Evolutionary conservation across 148 eudicot species (phyloP), one percentile per base, ranked within the genome.

Genomic region (Rhododendron henanense): DNA sequence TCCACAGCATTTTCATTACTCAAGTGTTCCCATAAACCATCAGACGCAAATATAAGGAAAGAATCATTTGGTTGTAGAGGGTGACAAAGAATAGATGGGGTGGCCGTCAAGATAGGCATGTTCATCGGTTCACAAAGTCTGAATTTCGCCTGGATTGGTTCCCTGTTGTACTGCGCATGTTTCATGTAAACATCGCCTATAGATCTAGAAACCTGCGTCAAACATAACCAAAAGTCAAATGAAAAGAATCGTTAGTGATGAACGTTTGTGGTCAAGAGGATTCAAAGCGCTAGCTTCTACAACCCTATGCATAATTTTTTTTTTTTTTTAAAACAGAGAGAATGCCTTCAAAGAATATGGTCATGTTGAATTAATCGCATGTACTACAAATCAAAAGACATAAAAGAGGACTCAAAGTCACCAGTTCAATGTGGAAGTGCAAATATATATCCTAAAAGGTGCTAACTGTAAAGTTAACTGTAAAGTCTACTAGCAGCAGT

Each of bases 1-100:
- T 94, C 95, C 87, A 94, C 97, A 82, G 97, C 97, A 57, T 89
- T 90, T 90, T 94, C 93, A 86, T 94, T 94, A 81, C 88, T 89
- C 92, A 94, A 85, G 91, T 93, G 95, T 85, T 94, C 97, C 97
- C 97, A 94, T 89, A 94, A 89, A 85, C 94, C 93, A 90, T 93
- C 96, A 84, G 96, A 94, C 88, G 96, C 96, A 90, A 94, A 91
- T 86, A 94, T 94, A 80, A 94, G 86, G 88, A 94, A 94, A 79
- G 86, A 89, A 90, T 94, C 96, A 88, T 89, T 87, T 35, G 92
- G 91, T 31, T 94, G 90, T 47, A 94, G 85, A 78, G 85, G 93
- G 89, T 94, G 93, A 84, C 91, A 77, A 83, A 90, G 35, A 85
- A 92, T 88, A 83, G 96, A 94, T 51, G 96, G 96, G 84, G 78